Conservation (phyloP, 2,329 filamentous ascomycete genomes). For the Lojkania enalia region DNA sequence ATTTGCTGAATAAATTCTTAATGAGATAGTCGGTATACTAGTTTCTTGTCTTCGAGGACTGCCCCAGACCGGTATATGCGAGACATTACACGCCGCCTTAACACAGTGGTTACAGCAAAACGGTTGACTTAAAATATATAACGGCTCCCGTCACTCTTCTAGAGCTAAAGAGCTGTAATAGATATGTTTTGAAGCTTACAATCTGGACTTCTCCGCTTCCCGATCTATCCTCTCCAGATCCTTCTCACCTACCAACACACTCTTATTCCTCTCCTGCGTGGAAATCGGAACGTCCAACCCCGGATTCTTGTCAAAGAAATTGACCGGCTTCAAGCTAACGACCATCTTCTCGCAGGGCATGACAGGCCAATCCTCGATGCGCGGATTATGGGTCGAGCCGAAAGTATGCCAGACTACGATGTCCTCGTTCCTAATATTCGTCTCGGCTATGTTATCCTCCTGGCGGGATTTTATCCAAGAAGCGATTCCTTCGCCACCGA, state of each 20-base stretch:
- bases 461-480: conserved; percentile 18
- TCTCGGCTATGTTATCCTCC: conserved; percentile 2
- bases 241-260: conserved; percentile 19
- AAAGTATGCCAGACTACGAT: conserved; percentile 37
- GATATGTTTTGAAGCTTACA: no score
- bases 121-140: no score
- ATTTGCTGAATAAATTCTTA: no score
- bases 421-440: conserved; percentile 22
- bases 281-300: conserved; percentile 25
- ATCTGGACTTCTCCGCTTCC: background rate
- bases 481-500: conserved; percentile 28
- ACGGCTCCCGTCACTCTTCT: no score
- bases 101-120: no score
- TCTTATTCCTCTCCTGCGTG: conserved; percentile 25
- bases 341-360: conserved; percentile 36
- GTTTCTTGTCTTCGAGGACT: no score
- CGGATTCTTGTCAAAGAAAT: conserved; percentile 31
- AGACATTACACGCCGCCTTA: no score
- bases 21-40: no score
- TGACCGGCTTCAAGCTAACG: conserved; percentile 27
- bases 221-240: background rate
- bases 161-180: no score
- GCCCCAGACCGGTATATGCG: no score
- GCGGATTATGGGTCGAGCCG: conserved; percentile 33
- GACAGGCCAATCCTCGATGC: conserved; percentile 36